Base-by-base conservation (phyloP, 805 yeast genomes). In the Metschnikowia hibisci region DNA sequence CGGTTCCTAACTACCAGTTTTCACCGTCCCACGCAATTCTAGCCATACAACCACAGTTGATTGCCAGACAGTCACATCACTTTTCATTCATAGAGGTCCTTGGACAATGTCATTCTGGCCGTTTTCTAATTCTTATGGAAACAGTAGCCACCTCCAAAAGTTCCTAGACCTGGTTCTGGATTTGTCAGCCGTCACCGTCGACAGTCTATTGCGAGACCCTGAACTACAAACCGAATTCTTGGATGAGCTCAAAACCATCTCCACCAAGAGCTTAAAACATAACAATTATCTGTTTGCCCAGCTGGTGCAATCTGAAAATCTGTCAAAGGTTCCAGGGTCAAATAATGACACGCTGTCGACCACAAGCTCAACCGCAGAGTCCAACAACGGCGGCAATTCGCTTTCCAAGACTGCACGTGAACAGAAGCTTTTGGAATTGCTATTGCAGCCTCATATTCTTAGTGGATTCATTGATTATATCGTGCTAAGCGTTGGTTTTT, bases 391-490 rank as follows among this genome's bases (percentile, higher is more conserved):
- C 29, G 51, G 50, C 27, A 52, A 41, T 34, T 38, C 46, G 26
- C 52, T 49, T 15, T 50, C 53, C 34, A 69, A 65, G 41, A 73
- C 66, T 40, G 61, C 67, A 6, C 58, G 71, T 26, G 67, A 70
- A 6, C 61, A 62, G 31, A 83, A 84, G 57, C 73, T 93, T 39
- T 72, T 90, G 31, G 93, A 88, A 55, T 82, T 82, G 55, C 69
- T 93, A 43, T 75, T 91, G 49, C 87, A 86, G 57, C 89, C 93
- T 12, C 85, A 81, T 41, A 79, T 87, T 12, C 62, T 91, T 46
- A 74, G 71, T 41, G 78, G 80, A 44, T 73, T 91, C 45, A 79
- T 91, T 25, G 80, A 82, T 31, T 81, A 79, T 54, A 76, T 89
- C 32, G 79, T 80, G 28, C 65, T 63, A 13, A 64, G 73, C 47